phyloP scores from a whole-genome alignment of 1,284 basidiomycete species.

The Ustilago hordei region DNA sequence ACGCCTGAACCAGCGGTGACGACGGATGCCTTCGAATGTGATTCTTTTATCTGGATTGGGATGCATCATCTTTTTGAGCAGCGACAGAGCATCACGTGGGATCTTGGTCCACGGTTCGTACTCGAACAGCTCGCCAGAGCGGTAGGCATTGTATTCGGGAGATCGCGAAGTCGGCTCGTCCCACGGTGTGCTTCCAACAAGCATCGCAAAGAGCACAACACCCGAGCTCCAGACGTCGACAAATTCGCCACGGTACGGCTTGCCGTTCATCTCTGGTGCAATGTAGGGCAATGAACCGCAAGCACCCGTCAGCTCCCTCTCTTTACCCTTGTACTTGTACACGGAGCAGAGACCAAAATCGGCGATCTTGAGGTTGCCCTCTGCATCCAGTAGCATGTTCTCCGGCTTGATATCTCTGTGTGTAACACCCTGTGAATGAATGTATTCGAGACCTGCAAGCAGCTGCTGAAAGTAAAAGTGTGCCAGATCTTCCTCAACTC shows the following conservation, averaged over 20 bases:
- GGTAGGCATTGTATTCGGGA: conserved; percentile 82
- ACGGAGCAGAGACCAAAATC: conserved; percentile 96
- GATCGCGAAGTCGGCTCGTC: conserved; percentile 87
- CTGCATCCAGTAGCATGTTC: conserved; percentile 73
- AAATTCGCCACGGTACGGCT: conserved; percentile 86
- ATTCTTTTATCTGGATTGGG: conserved; percentile 58
- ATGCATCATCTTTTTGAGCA: conserved; percentile 65
- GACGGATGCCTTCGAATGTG: conserved; percentile 62
- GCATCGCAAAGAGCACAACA: conserved; percentile 91
- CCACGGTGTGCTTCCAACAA: conserved; percentile 97
- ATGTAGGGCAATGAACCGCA: conserved; percentile 96
- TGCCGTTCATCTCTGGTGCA: conserved; percentile 78
- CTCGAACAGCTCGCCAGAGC: conserved; percentile 77
- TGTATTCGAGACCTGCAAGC: conserved; percentile 79
- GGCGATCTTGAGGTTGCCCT: conserved; percentile 81
- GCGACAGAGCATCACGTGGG: conserved; percentile 73
- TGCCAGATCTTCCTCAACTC: conserved; percentile 86
- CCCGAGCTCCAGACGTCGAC: conserved; percentile 95
- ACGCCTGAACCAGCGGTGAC: conserved; percentile 67
- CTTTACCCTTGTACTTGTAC: conserved; percentile 87
- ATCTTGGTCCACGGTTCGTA: conserved; percentile 87
- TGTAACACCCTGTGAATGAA: conserved; percentile 78
- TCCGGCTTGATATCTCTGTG: conserved; percentile 72
- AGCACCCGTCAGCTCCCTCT: conserved; percentile 70
- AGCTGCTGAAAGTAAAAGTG: conserved; percentile 93